Conservation (phyloP, 2,329 filamentous ascomycete species). For the Aspergillus calidoustus region DNA sequence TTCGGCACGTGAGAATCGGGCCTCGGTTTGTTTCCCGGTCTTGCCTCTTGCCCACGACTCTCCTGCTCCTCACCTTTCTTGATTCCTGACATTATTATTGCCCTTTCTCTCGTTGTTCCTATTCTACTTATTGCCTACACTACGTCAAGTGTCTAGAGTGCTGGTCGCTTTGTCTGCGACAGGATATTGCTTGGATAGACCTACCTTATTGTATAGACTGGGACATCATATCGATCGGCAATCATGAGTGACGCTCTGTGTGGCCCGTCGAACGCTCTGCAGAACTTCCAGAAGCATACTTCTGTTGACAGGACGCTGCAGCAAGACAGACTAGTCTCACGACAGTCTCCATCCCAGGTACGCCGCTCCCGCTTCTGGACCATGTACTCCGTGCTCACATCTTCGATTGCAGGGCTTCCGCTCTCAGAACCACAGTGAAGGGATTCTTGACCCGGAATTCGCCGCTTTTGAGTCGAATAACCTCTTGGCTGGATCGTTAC, state of each 20-base stretch:
- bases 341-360: conserved; percentile 61
- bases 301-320: conserved; percentile 71
- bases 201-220: neutral
- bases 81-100: neutral
- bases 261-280: conserved; percentile 75
- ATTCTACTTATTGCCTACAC: conserved; percentile 12
- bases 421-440: conserved; percentile 59
- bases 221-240: conserved; percentile 9
- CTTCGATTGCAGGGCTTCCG: conserved; percentile 61
- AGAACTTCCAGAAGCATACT: conserved; percentile 72
- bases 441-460: conserved; percentile 68
- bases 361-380: conserved; percentile 18
- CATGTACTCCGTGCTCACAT: conserved; percentile 18
- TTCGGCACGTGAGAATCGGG: conserved; percentile 30
- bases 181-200: neutral
- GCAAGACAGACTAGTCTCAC: conserved; percentile 68
- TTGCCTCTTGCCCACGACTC: conserved; percentile 20
- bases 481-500: conserved; percentile 36
- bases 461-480: conserved; percentile 65
- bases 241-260: conserved; percentile 71
- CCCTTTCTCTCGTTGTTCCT: conserved; percentile 4
- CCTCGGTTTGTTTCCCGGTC: conserved; percentile 24
- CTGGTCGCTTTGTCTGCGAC: neutral
- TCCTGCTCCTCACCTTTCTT: conserved; percentile 10
- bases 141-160: neutral